Base-by-base conservation (phyloP, 768 basidiomycete species). In the Russula brevipes region DNA sequence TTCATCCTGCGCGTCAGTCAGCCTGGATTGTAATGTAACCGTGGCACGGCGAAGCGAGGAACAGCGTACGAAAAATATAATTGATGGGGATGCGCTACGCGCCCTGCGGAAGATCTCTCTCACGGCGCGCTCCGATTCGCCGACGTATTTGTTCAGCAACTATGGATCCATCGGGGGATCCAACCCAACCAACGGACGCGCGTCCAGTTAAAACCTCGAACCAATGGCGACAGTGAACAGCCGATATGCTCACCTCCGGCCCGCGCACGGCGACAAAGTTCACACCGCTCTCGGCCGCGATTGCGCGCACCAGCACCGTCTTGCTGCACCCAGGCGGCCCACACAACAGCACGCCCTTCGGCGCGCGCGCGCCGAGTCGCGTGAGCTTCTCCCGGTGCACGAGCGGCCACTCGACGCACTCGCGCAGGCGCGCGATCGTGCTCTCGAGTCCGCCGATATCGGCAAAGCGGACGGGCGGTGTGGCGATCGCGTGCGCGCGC, bases 261-360 rank as follows among this genome's bases (percentile, higher is more conserved):
- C 97, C 97, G 74, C 97, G 97, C 38, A 99, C 92, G 30, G 96
- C 94, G 46, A 99, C 82, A 73, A 98, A 98, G 73, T 98, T 98
- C 61, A 98, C 84, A 4, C 93, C 94, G 68, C 91, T 91, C 74
- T 97, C 95, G 35, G 86, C 90, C 16, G 95, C 95, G 72, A 93
- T 87, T 3, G 96, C 95, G 61, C 92, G 85, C 2, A 91, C 96
- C 16, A 94, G 83, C 46, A 98, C 79, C 2, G 96, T 98, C 76
- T 98, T 98, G 69, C 92, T 94, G 70, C 95, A 97, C n/a, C 95
- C 95, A 4, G 95, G 96, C 4, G 95, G 95, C 4, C 95, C 95
- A 73, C 95, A 99, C 16, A 98, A 77, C 50, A 99, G 75, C 6
- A 98, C 84, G 0, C 96, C 96, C 69, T 90, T 87, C 0, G 96